These are phyloP conservation scores for Danielozyma ontarioensis DNA, from an alignment of 805 yeast genomes.

Conservation along the genomic window DNA sequence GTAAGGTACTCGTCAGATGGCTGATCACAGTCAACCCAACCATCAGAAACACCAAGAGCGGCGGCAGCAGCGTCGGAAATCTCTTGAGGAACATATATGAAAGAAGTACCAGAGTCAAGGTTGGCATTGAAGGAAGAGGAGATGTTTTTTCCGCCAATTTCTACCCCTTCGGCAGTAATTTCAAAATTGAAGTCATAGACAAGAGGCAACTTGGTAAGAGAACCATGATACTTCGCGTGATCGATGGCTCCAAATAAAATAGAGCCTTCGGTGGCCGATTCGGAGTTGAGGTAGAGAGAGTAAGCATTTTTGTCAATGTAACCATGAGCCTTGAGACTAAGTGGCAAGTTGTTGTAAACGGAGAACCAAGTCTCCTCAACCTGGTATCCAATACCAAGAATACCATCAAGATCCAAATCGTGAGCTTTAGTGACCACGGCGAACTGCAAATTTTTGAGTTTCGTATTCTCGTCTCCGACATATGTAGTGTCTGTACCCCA, in stretches of 20 bases:
- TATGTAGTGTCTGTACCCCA: background rate
- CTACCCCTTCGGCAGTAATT: background rate
- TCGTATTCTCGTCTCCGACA: background rate
- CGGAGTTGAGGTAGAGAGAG: constrained; percentile 1
- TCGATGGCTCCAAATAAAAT: constrained; percentile 15
- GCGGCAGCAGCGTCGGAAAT: constrained; percentile 1
- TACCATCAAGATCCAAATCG: constrained; percentile 3
- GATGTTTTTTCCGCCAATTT: background rate
- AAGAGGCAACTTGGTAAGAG: background rate
- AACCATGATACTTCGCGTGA: constrained; percentile 13
- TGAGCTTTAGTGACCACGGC: background rate
- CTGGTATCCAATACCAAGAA: constrained; percentile 12
- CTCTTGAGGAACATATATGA: constrained; percentile 2
- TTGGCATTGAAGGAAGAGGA: constrained; percentile 24
- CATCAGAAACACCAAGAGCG: constrained; percentile 1
- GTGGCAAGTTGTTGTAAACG: constrained; percentile 13
- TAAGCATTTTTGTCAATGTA: constrained; percentile 8
- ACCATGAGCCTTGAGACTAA: constrained; percentile 9
- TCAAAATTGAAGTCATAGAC: background rate
- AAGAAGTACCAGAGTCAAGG: constrained; percentile 8
- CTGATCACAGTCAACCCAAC: background rate
- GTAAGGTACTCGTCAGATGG: constrained; percentile 1
- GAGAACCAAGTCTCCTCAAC: constrained; percentile 8
- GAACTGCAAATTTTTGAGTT: background rate
- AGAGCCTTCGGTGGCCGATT: constrained; percentile 6